Evolutionary conservation across 208 protist genomes (phyloP), one percentile per base, ranked within the genome.

Genomic region (Wallacemonas collosoma): DNA sequence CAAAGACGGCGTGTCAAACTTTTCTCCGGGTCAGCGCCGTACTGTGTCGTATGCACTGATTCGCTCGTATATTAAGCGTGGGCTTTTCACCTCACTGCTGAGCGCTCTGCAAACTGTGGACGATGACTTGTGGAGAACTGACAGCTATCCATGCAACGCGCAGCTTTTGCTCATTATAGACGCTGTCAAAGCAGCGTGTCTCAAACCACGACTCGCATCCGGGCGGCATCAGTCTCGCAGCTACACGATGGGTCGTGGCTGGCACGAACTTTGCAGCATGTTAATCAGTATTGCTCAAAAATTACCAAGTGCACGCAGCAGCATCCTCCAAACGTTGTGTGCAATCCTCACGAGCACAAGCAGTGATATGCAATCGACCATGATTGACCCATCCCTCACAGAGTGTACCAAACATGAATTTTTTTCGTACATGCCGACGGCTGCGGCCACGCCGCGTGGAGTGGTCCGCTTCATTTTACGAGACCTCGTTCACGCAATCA

Each of bases 391-490:
- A 3, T 65, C 60, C 7, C 60, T 65, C 15, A 36, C 60, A 3
- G n/a, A 36, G 6, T 65, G 60, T 17, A 39, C 39, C 60, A 45
- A n/a, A n/a, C 14, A 6, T 11, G 60, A 65, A 35, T 11, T 65
- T 51, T 65, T 65, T 48, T 65, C 60, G 12, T 36, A 65, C 36
- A 65, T 65, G 60, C 7, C 36, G 43, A 65, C 60, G n/a, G 12
- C 60, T 36, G 40, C 14, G 12, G 40, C 66, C 15, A 83, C 66
- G 43, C 44, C 74, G 60, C 68, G 79, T 26, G 54, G 68, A 1
- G 38, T 69, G 11, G 47, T 83, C 15, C 58, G 79, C 50, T 55
- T 85, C 41, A 77, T 85, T 51, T 85, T 77, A 48, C 14, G 57
- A 38, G 61, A 72, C 26, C 56, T 81, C 43, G 44, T 85, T 36